Percentiles rank a stretch among this genome's conserved stretches.
Evolutionary conservation across 768 basidiomycete genomes (phyloP).

Genomic region (Lentinula sp.): DNA sequence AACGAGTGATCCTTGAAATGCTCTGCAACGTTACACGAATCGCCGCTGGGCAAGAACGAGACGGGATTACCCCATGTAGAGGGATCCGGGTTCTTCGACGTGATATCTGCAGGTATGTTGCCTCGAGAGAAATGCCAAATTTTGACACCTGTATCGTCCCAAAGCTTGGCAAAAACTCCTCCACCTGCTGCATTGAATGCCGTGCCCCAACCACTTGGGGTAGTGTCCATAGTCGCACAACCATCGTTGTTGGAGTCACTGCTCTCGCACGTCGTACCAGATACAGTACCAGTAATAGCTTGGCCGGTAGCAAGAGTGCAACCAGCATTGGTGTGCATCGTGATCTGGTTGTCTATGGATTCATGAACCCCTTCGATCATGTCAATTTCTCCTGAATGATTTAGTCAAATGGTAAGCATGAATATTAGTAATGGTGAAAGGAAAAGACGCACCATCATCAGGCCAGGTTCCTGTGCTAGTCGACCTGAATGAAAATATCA

Average conservation of each 20-base stretch:
- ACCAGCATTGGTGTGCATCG: constrained; percentile 34
- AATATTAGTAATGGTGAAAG: too few species aligned
- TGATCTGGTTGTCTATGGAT: constrained; percentile 37
- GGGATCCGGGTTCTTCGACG: constrained; percentile 21
- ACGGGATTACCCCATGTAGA: constrained; percentile 26
- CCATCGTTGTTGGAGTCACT: constrained; percentile 17
- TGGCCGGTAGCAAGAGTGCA: constrained; percentile 22
- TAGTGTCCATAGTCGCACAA: constrained; percentile 21
- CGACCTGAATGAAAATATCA: constrained; percentile 6
- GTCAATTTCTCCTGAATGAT: constrained; percentile 36
- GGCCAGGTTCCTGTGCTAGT: constrained; percentile 24
- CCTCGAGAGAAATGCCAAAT: constrained; percentile 29
- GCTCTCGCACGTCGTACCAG: constrained; percentile 22
- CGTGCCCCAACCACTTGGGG: background rate
- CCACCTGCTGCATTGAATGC: constrained; percentile 20
- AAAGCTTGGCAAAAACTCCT: constrained; percentile 25
- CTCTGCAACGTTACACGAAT: constrained; percentile 25
- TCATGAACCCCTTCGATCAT: constrained; percentile 50
- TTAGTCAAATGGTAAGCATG: background rate
- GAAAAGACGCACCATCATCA: constrained; percentile 14
- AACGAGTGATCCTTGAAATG: constrained; percentile 29
- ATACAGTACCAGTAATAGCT: constrained; percentile 14
- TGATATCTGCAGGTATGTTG: constrained; percentile 27
- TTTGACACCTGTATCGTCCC: constrained; percentile 27
- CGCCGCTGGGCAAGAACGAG: constrained; percentile 26